A percentile compares a stretch with the other conserved stretches of the same genome.
Evolutionary conservation across 1,284 basidiomycete species (phyloP).

Genomic region (Rhodotorula glutinis): DNA sequence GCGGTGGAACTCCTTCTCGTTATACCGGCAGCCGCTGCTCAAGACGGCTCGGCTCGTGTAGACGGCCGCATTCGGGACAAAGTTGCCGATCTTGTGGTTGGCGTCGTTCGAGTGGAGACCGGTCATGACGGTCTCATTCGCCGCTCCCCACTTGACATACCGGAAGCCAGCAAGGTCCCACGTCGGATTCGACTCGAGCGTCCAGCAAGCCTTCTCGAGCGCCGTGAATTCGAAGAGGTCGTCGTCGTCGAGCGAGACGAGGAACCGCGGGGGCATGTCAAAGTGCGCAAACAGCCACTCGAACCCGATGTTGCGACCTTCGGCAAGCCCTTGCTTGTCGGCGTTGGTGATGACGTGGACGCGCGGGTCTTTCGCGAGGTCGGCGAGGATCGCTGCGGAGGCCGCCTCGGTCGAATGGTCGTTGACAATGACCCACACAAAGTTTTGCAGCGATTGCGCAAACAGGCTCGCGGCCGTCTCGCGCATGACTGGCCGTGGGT

Average conservation of each 20-base stretch:
- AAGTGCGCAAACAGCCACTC: constrained; percentile 18
- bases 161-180: constrained; percentile 38
- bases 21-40: constrained; percentile 29
- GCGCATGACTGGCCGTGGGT: constrained; percentile 27
- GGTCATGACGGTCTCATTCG: constrained; percentile 38
- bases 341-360: constrained; percentile 29
- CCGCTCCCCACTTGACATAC: constrained; percentile 39
- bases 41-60: constrained; percentile 19
- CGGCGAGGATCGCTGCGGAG: constrained; percentile 10
- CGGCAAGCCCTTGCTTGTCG: constrained; percentile 27
- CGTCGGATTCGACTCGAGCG: constrained; percentile 36
- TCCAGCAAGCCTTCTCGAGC: constrained; percentile 40
- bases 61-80: constrained; percentile 38
- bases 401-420: constrained; percentile 29
- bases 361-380: constrained; percentile 30
- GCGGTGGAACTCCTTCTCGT: constrained; percentile 28
- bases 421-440: constrained; percentile 39
- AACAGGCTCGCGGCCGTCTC: constrained; percentile 32
- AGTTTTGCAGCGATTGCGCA: constrained; percentile 38
- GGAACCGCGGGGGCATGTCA: constrained; percentile 18
- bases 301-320: constrained; percentile 33
- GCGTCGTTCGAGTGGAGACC: constrained; percentile 31
- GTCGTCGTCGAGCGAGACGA: constrained; percentile 39
- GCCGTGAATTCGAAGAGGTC: constrained; percentile 40
- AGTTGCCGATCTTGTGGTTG: constrained; percentile 36